phyloP scores from a whole-genome alignment of 176 grass and related monocot species.

The Carex myosuroides region DNA sequence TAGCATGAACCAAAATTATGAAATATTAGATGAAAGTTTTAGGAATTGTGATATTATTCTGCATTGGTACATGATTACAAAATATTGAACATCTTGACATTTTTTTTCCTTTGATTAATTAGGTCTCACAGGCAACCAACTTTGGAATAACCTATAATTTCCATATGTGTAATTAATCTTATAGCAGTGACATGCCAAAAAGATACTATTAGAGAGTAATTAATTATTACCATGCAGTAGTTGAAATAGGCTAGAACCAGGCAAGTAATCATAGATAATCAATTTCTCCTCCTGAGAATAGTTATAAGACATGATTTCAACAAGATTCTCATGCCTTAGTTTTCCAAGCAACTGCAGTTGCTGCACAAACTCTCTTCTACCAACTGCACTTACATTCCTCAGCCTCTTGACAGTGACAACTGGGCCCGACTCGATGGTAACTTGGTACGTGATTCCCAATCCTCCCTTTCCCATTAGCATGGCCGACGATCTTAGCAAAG shows the following conservation, averaged over 20 bases:
- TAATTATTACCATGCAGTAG: slow-evolving; percentile 60
- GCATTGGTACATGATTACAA: neutral
- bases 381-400: slow-evolving; percentile 52
- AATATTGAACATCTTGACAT: neutral
- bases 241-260: slow-evolving; percentile 65
- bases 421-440: slow-evolving; percentile 30
- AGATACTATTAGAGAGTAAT: neutral
- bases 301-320: slow-evolving; percentile 56
- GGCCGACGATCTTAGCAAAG: slow-evolving; percentile 65
- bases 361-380: slow-evolving; percentile 61
- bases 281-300: slow-evolving; percentile 90
- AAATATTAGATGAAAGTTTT: neutral
- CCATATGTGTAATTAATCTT: neutral
- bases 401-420: slow-evolving; percentile 73
- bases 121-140: neutral
- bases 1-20: slow-evolving; percentile 15
- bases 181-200: neutral
- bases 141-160: too few relatives aligned
- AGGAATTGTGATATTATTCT: neutral
- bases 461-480: slow-evolving; percentile 68
- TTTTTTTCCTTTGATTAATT: neutral
- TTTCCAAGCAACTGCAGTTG: slow-evolving; percentile 74
- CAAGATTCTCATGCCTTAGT: slow-evolving; percentile 76
- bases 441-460: slow-evolving; percentile 74
- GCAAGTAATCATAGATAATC: slow-evolving; percentile 58